Conservation (phyloP, 2,329 filamentous ascomycete genomes). For the Stagonosporopsis cucurbitacearum region DNA sequence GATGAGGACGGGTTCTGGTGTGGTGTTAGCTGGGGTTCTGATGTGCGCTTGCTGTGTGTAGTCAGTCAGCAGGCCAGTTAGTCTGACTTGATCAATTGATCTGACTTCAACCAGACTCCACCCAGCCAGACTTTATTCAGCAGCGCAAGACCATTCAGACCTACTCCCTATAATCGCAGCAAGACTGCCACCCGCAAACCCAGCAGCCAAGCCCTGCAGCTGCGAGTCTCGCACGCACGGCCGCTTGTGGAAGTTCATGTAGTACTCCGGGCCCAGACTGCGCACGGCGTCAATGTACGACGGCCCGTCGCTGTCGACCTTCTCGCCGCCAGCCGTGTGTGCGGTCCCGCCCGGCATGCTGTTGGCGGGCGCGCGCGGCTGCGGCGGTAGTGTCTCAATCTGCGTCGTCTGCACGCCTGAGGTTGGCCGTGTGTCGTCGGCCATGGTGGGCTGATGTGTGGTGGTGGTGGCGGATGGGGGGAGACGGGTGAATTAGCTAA, state of each 20-base stretch:
- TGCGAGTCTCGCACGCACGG: conserved; percentile 86
- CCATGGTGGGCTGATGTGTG: conserved; percentile 48
- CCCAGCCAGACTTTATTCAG: too few relatives aligned
- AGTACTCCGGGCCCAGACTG: conserved; percentile 71
- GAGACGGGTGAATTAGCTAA: too few relatives aligned
- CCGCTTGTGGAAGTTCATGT: conserved; percentile 73
- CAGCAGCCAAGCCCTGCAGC: conserved; percentile 80
- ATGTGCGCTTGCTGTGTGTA: too few relatives aligned
- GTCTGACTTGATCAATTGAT: too few relatives aligned
- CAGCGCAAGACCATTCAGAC: too few relatives aligned
- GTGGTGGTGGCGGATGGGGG: not conserved
- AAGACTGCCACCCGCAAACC: conserved; percentile 76
- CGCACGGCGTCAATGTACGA: conserved; percentile 66
- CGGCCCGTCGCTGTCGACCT: conserved; percentile 44
- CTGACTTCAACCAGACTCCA: too few relatives aligned
- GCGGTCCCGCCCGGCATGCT: conserved; percentile 61
- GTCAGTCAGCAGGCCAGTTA: too few relatives aligned
- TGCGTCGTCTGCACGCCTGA: conserved; percentile 25
- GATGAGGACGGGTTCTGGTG: conserved; percentile 64
- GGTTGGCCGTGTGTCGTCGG: conserved; percentile 53
- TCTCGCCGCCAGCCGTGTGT: conserved; percentile 65
- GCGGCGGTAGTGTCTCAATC: conserved; percentile 15
- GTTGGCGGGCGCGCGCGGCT: conserved; percentile 41
- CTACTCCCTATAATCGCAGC: conserved; percentile 78
- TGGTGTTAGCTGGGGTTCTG: not conserved